These are phyloP conservation scores for Aspergillus aculeatus DNA, from an alignment of 2,329 filamentous ascomycete genomes.

Conservation along the genomic window DNA sequence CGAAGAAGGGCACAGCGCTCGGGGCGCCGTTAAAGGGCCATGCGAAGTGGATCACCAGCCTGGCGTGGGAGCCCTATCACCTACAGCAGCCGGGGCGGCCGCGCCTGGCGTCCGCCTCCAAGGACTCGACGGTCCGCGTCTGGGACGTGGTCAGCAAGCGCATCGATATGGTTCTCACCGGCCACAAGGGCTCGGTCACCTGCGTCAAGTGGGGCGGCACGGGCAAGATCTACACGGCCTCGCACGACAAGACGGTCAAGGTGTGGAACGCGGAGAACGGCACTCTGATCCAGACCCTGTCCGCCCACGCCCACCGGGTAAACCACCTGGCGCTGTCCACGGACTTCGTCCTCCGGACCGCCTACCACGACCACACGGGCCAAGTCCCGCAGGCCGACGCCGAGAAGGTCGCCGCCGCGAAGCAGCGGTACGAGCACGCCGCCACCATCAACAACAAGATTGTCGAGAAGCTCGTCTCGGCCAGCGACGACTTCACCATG, in stretches of 20 bases:
- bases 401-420: slow-evolving; percentile 71
- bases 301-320: slow-evolving; percentile 87
- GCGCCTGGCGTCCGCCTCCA: slow-evolving; percentile 80
- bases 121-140: slow-evolving; percentile 82
- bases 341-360: slow-evolving; percentile 82
- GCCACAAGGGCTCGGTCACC: slow-evolving; percentile 84
- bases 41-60: slow-evolving; percentile 80
- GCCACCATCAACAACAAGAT: slow-evolving; percentile 73
- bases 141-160: slow-evolving; percentile 79
- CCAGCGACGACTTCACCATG: slow-evolving; percentile 94
- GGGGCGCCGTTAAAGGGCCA: slow-evolving; percentile 79
- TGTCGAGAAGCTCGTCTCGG: slow-evolving; percentile 81
- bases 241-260: slow-evolving; percentile 88
- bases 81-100: slow-evolving; percentile 71
- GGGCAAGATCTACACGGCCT: slow-evolving; percentile 77
- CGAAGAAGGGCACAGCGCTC: slow-evolving; percentile 71
- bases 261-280: slow-evolving; percentile 83
- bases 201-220: slow-evolving; percentile 96
- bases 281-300: slow-evolving; percentile 74
- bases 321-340: slow-evolving; percentile 93
- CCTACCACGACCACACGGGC: slow-evolving; percentile 79
- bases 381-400: slow-evolving; percentile 67
- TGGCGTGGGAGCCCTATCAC: slow-evolving; percentile 94
- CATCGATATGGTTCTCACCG: slow-evolving; percentile 78
- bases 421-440: slow-evolving; percentile 80